Evolutionary conservation across 2,329 filamentous ascomycete genomes (phyloP).

Genomic region (Sclerotinia trifoliorum): DNA sequence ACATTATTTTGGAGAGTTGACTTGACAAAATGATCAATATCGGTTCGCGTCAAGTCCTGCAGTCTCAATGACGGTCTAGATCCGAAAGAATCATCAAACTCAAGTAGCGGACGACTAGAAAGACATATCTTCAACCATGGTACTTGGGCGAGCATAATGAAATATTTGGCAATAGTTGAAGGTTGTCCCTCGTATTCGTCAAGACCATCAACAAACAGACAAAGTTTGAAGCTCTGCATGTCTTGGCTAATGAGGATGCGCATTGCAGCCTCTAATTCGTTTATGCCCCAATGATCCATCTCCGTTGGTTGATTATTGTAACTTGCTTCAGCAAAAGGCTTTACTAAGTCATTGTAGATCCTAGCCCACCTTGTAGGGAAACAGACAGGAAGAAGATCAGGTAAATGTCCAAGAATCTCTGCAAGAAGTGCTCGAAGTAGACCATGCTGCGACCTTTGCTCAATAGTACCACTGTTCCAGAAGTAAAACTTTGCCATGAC

Average conservation of each 20-base stretch:
- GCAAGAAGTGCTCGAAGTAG: slow-evolving; percentile 23
- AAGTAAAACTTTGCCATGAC: slow-evolving; percentile 46
- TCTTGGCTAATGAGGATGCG: background rate
- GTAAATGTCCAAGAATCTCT: background rate
- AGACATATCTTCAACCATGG: slow-evolving; percentile 22
- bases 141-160: slow-evolving; percentile 3
- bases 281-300: background rate
- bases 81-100: slow-evolving; percentile 22
- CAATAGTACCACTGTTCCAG: slow-evolving; percentile 45
- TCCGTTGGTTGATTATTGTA: background rate
- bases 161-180: slow-evolving; percentile 16
- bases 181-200: slow-evolving; percentile 20
- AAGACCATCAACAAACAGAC: background rate
- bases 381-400: background rate
- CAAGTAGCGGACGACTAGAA: slow-evolving; percentile 21
- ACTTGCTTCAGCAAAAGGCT: background rate
- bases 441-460: slow-evolving; percentile 23
- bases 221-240: background rate
- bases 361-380: slow-evolving; percentile 5
- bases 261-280: background rate
- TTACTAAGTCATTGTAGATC: background rate
- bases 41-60: slow-evolving; percentile 18
- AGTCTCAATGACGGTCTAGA: slow-evolving; percentile 1
- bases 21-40: slow-evolving; percentile 22
- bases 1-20: slow-evolving; percentile 3